phyloP scores from a whole-genome alignment of 441 rosid species.

The Pelargonium australe region DNA sequence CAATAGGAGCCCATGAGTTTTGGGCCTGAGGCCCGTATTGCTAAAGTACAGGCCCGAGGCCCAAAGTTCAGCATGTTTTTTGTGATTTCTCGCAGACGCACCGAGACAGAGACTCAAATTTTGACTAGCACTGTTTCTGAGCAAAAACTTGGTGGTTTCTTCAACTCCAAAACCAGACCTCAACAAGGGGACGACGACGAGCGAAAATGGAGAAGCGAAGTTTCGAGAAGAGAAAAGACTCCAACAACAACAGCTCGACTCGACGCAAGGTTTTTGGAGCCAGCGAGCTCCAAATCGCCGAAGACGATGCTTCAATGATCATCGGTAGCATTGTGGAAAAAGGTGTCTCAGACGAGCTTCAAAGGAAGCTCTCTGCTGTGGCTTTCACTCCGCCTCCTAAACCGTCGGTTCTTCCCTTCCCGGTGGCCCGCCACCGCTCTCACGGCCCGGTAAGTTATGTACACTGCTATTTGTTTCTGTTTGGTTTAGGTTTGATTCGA shows the following conservation, averaged over 20 bases:
- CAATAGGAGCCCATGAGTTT: no score
- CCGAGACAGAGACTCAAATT: no score
- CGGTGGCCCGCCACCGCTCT: constrained; percentile 87
- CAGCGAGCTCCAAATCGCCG: constrained; percentile 24
- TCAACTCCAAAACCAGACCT: background rate
- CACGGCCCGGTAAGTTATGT: constrained; percentile 67
- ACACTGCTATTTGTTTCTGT: background rate
- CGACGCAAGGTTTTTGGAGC: constrained; percentile 18
- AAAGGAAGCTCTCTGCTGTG: constrained; percentile 22
- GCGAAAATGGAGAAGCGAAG: constrained; percentile 25
- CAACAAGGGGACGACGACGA: background rate
- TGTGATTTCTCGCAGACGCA: no score
- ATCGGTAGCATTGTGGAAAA: constrained; percentile 75
- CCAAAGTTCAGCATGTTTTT: no score
- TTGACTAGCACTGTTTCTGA: background rate
- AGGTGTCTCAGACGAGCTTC: constrained; percentile 38
- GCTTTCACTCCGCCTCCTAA: constrained; percentile 47
- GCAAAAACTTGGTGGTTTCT: background rate
- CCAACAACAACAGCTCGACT: constrained; percentile 13
- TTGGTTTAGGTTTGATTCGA: background rate
- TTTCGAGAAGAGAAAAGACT: constrained; percentile 5
- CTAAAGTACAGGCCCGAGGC: no score
- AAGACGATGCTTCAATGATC: constrained; percentile 30
- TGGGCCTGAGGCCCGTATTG: no score
- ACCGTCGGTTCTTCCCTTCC: constrained; percentile 65